These are phyloP conservation scores for Besnoitia besnoiti DNA, from an alignment of 169 alveolate genomes.

Conservation along the genomic window DNA sequence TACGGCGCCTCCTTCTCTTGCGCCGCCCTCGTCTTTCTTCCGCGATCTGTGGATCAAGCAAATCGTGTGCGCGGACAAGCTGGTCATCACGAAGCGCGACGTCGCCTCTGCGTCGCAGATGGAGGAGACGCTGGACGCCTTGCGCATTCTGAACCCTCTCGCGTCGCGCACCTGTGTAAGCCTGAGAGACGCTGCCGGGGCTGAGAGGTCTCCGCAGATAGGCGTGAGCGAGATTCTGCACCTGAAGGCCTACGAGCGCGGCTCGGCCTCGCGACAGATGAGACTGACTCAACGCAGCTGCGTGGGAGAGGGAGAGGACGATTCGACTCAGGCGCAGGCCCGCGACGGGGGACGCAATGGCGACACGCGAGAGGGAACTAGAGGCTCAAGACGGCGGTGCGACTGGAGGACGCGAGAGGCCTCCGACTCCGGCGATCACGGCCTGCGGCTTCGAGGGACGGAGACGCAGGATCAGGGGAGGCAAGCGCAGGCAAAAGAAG, in stretches of 20 bases:
- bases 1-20: too few relatives aligned
- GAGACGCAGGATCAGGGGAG: too few relatives aligned
- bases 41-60: constrained; percentile 32
- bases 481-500: neutral
- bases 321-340: neutral
- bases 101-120: neutral
- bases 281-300: neutral
- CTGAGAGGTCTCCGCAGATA: neutral
- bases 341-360: neutral
- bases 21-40: neutral
- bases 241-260: neutral
- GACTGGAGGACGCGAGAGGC: too few relatives aligned
- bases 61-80: constrained; percentile 16
- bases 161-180: neutral
- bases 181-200: neutral
- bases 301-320: too few relatives aligned
- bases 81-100: neutral
- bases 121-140: neutral
- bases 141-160: neutral
- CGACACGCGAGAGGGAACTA: too few relatives aligned
- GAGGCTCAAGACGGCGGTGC: too few relatives aligned
- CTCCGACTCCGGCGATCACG: too few relatives aligned
- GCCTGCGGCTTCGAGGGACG: too few relatives aligned
- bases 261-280: constrained; percentile 16
- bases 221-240: neutral